A percentile compares a stretch with the other conserved stretches of the same genome.
phyloP scores from a whole-genome alignment of 495 filamentous ascomycete species.

The Parmelia sp. region DNA sequence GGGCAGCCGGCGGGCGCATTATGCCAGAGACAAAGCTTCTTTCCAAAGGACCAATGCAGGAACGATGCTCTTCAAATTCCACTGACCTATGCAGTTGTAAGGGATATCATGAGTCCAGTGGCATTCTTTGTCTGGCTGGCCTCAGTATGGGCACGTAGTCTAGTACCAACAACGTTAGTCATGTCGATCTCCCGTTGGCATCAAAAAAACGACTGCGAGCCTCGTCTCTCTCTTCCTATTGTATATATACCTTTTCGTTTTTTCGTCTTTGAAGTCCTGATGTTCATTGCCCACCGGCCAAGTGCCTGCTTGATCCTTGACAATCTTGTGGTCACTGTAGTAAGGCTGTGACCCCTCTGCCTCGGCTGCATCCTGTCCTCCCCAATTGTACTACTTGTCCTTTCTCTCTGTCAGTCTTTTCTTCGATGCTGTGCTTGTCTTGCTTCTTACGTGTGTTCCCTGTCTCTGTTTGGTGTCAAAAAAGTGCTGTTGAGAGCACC shows the following conservation, averaged over 20 bases:
- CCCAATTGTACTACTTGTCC: background rate
- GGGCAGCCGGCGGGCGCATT: background rate
- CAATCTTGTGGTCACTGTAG: background rate
- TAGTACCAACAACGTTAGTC: background rate
- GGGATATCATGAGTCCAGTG: too few relatives aligned
- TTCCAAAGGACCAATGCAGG: background rate
- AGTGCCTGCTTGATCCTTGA: background rate
- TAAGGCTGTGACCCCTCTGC: background rate
- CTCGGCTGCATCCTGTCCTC: background rate
- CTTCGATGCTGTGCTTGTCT: background rate
- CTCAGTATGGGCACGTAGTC: fast-evolving
- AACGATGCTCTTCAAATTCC: too few relatives aligned
- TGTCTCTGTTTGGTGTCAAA: too few relatives aligned
- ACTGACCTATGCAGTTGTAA: too few relatives aligned
- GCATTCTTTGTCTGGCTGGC: background rate
- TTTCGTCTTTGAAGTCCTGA: background rate
- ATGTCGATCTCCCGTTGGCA: background rate
- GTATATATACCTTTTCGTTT: background rate
- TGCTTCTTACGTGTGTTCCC: background rate
- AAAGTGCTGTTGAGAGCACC: background rate
- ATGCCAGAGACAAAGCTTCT: background rate
- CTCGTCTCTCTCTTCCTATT: background rate
- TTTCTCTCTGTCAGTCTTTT: background rate
- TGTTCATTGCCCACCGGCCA: too few relatives aligned
- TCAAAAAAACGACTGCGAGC: background rate